Conservation (phyloP, 306 rosid genomes). For the Morella rubra region DNA sequence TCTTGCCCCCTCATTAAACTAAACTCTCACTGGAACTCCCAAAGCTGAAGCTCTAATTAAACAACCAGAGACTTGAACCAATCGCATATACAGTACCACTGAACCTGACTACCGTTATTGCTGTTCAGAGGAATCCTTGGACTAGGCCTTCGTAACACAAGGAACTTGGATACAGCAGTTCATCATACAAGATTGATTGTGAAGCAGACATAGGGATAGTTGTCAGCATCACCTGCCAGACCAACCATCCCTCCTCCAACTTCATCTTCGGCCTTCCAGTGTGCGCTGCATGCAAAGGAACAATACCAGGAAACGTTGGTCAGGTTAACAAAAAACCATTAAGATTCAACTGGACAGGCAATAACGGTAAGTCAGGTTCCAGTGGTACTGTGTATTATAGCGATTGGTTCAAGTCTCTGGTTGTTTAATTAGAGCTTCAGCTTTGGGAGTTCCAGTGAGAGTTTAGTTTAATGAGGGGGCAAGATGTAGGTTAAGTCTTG, state of each 20-base stretch:
- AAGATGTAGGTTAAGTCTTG: background rate
- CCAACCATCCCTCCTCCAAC: conserved; percentile 76
- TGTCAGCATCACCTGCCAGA: conserved; percentile 72
- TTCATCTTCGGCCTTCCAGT: conserved; percentile 82
- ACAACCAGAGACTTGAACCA: conserved; percentile 42
- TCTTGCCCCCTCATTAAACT: background rate
- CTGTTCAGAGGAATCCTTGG: conserved; percentile 36
- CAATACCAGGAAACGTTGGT: conserved; percentile 12
- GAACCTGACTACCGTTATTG: conserved; percentile 52
- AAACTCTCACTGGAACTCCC: conserved; percentile 31
- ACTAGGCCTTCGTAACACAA: conserved; percentile 22
- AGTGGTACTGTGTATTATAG: conserved; percentile 55
- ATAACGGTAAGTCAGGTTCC: conserved; percentile 51
- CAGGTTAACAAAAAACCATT: background rate
- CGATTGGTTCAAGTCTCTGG: conserved; percentile 40
- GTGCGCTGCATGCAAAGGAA: conserved; percentile 51
- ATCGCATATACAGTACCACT: conserved; percentile 49
- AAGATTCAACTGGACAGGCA: conserved; percentile 12
- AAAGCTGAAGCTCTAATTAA: conserved; percentile 39
- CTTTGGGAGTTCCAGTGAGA: conserved; percentile 32
- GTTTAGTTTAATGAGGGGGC: conserved; percentile 9
- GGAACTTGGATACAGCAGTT: conserved; percentile 14
- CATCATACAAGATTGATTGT: conserved; percentile 68
- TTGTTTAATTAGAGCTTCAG: conserved; percentile 39
- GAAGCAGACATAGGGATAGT: conserved; percentile 83